These are phyloP conservation scores for Suillus ampliporus DNA, from an alignment of 768 basidiomycete genomes.

Conservation along the genomic window DNA sequence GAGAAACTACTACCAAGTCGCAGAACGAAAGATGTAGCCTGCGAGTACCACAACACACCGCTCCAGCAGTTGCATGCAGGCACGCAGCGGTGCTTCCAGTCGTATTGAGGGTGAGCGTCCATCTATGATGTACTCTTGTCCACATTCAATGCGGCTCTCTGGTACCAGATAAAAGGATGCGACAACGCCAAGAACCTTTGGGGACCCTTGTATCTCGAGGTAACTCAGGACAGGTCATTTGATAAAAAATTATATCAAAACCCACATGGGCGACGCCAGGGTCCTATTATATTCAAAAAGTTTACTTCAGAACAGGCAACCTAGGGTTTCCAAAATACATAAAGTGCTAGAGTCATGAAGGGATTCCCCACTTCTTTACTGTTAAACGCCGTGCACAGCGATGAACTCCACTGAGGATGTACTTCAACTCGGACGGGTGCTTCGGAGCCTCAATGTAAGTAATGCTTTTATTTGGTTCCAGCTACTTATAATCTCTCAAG, in stretches of 20 bases:
- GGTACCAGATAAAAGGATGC: too few relatives aligned
- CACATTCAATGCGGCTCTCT: neutral
- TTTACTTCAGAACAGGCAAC: neutral
- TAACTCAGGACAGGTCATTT: neutral
- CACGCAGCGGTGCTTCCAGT: neutral
- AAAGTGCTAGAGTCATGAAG: slow-evolving; percentile 1
- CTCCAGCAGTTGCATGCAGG: neutral
- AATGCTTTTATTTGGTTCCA: neutral
- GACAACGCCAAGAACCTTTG: neutral
- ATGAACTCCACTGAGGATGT: neutral
- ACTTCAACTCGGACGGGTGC: neutral
- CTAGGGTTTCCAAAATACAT: neutral
- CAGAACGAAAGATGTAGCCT: neutral
- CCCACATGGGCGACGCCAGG: neutral
- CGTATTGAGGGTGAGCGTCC: neutral
- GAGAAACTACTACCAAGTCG: neutral
- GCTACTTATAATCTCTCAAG: neutral
- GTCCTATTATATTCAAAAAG: neutral
- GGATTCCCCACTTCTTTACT: neutral
- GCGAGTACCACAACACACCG: neutral
- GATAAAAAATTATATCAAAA: too few relatives aligned
- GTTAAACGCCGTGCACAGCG: neutral
- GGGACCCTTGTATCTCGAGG: neutral
- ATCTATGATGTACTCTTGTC: neutral
- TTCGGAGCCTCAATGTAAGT: slow-evolving; percentile 1